Conservation (phyloP, 495 filamentous ascomycete species). For the Parathielavia hyrcaniae region DNA sequence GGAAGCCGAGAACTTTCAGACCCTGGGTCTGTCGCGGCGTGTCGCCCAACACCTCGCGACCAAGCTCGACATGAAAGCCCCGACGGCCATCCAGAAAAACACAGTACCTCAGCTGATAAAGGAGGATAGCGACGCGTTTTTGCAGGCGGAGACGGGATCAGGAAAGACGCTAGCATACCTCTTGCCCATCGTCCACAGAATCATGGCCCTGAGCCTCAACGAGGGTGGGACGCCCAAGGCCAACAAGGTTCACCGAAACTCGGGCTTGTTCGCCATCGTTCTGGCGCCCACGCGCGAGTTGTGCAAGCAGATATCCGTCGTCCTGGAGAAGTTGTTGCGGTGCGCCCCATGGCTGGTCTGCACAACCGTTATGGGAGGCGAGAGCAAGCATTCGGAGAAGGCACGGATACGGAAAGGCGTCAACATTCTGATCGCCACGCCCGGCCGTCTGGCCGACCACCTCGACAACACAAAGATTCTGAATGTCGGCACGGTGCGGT, state of each 20-base stretch:
- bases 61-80: slow-evolving; percentile 82
- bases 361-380: slow-evolving; percentile 87
- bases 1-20: slow-evolving; percentile 74
- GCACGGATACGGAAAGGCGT: slow-evolving; percentile 84
- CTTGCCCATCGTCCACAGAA: slow-evolving; percentile 80
- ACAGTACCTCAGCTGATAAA: slow-evolving; percentile 68
- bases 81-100: slow-evolving; percentile 89
- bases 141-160: slow-evolving; percentile 94
- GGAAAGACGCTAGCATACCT: slow-evolving; percentile 95
- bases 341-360: slow-evolving; percentile 85
- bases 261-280: slow-evolving; percentile 86
- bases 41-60: slow-evolving; percentile 76
- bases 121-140: slow-evolving; percentile 84
- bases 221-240: slow-evolving; percentile 41
- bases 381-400: slow-evolving; percentile 97
- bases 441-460: slow-evolving; percentile 84
- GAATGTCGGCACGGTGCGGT: slow-evolving; percentile 81
- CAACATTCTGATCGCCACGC: slow-evolving; percentile 92
- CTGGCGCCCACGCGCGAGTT: slow-evolving; percentile 88
- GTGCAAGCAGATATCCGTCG: slow-evolving; percentile 83
- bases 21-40: slow-evolving; percentile 67
- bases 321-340: slow-evolving; percentile 72
- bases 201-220: slow-evolving; percentile 64
- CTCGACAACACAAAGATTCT: slow-evolving; percentile 83
- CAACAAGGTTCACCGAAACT: slow-evolving; percentile 61